phyloP scores from a whole-genome alignment of 371 early-diverging fungal genomes.

The Encephalitozoon cuniculi region DNA sequence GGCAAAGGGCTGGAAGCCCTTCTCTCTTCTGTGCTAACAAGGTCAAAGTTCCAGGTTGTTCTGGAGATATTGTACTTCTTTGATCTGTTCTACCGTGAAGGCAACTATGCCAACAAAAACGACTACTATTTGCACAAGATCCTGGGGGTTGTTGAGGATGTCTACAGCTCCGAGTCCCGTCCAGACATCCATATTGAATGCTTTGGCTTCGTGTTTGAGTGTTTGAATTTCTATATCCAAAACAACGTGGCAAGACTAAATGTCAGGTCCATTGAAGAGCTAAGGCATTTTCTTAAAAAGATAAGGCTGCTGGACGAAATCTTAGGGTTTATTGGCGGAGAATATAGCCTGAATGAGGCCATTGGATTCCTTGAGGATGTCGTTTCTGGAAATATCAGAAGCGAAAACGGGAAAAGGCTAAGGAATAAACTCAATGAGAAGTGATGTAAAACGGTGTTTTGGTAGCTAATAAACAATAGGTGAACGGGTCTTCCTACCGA shows the following conservation, averaged over 20 bases:
- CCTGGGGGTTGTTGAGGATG: slow-evolving; percentile 18
- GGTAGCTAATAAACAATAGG: neutral
- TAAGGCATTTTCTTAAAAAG: slow-evolving; percentile 28
- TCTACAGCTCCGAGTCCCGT: neutral
- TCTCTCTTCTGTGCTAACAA: neutral
- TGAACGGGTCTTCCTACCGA: neutral
- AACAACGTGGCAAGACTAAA: slow-evolving; percentile 30
- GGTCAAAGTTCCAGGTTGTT: slow-evolving; percentile 15
- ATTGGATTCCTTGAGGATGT: slow-evolving; percentile 20
- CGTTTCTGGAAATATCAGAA: neutral
- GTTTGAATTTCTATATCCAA: slow-evolving; percentile 33
- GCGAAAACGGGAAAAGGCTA: neutral
- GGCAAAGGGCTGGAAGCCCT: neutral
- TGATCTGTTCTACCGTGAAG: slow-evolving; percentile 52
- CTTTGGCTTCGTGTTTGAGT: slow-evolving; percentile 24
- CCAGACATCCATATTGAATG: neutral
- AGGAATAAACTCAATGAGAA: neutral
- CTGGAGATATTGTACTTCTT: slow-evolving; percentile 52
- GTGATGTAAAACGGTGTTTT: neutral
- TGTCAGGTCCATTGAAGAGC: slow-evolving; percentile 24
- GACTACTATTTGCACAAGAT: slow-evolving; percentile 40
- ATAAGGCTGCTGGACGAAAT: slow-evolving; percentile 46
- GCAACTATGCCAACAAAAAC: slow-evolving; percentile 14
- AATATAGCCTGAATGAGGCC: neutral
- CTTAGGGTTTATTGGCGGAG: slow-evolving; percentile 14